Base-by-base conservation (phyloP, 495 filamentous ascomycete species). In the Penicillium verhagenii region DNA sequence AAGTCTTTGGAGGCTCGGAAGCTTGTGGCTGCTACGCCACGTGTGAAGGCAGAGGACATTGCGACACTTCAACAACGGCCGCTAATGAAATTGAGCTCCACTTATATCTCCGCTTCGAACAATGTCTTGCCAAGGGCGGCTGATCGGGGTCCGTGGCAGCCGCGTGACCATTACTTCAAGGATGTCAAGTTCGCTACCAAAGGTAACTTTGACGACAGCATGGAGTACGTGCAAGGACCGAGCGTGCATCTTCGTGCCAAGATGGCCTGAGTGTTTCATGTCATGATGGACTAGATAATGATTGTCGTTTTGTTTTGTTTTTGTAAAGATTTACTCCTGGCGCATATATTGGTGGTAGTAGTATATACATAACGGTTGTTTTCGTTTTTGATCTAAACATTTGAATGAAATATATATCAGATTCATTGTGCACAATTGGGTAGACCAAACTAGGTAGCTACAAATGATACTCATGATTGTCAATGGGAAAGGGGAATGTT, bases 101-200 rank as follows among this genome's bases (percentile, higher is more conserved):
- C 79, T 11, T 84, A 83, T 60, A 50, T 84, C n/a, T 65, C 65
- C 25, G 58, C 60, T 31, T 78, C 72, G 4, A 61, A 68, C 57
- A 54, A 62, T 3, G 26, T 52, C 0, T 52, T 82, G 45, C 81
- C 81, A 25, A 72, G 68, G 57, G 72, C 72, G 51, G 77, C 72
- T 0, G 68, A 79, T 50, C 60, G 51, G 43, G 82, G 72, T 1
- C 82, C 81, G 3, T 87, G 84, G 84, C 50, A 68, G 58, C 70
- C 82, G 25, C 73, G 82, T 48, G 69, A 67, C 33, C 80, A 80
- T 60, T 86, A 85, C 60, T 53, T 79, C 2, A 67, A 66, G 55
- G 84, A 87, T 66, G 64, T 72, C 24, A 75, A 73, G 71, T 71
- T 73, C 49, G 76, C 79, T 5, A 67, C 69, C 52, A 72, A 71